These are phyloP conservation scores for Begonia masoniana DNA, from an alignment of 306 rosid species.

Conservation along the genomic window DNA sequence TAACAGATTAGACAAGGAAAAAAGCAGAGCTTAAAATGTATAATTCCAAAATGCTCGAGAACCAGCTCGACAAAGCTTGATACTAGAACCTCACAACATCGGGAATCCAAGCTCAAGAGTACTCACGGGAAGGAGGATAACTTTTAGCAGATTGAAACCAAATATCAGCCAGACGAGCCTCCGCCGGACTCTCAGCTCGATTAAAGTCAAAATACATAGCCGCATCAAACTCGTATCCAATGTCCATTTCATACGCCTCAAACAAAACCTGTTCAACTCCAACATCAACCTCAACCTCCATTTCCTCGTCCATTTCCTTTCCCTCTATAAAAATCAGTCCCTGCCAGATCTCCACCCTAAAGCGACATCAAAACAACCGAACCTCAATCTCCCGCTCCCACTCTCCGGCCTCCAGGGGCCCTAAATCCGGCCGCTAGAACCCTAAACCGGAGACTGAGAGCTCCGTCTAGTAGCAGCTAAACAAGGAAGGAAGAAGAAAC, in stretches of 20 bases:
- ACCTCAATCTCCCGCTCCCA: background rate
- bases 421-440: conserved; percentile 7
- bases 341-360: background rate
- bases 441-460: conserved; percentile 13
- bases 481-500: background rate
- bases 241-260: conserved; percentile 37
- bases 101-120: background rate
- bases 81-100: background rate
- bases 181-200: conserved; percentile 28
- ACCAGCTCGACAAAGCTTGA: background rate
- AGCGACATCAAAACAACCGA: background rate
- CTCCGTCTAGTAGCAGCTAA: conserved; percentile 7
- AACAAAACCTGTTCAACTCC: conserved; percentile 37
- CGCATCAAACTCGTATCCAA: conserved; percentile 44
- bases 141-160: conserved; percentile 40
- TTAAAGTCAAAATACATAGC: conserved; percentile 32
- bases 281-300: conserved; percentile 30
- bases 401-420: background rate
- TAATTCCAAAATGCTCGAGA: background rate
- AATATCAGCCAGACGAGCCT: conserved; percentile 35
- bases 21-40: background rate
- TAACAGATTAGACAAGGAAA: background rate
- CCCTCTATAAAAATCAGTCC: background rate
- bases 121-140: conserved; percentile 56
- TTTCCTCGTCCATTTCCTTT: background rate